phyloP scores from a whole-genome alignment of 495 filamentous ascomycete species.

The Penicillium alfredii region DNA sequence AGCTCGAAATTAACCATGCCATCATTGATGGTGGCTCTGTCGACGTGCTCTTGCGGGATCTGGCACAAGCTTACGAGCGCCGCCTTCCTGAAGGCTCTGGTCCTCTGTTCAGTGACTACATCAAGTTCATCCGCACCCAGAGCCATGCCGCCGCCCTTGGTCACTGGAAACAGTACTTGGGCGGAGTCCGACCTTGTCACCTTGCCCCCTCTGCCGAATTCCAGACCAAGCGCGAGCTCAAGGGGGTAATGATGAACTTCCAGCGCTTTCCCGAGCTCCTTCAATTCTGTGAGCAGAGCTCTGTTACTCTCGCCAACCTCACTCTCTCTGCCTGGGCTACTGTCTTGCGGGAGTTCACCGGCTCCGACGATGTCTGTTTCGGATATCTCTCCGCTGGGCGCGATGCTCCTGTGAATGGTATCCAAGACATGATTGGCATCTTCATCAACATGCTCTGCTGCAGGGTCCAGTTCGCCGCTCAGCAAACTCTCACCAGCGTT shows the following conservation, averaged over 20 bases:
- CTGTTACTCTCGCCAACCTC: conserved; percentile 46
- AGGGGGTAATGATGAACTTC: conserved; percentile 32
- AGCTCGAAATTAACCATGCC: conserved; percentile 54
- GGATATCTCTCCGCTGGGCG: conserved; percentile 48
- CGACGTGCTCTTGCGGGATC: conserved; percentile 35
- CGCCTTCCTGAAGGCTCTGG: conserved; percentile 33
- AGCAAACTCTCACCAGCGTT: conserved; percentile 34
- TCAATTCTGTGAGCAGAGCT: conserved; percentile 40
- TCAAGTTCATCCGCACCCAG: conserved; percentile 39
- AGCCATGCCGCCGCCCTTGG: conserved; percentile 30
- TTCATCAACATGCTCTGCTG: conserved; percentile 56
- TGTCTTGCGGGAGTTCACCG: conserved; percentile 46
- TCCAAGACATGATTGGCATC: conserved; percentile 48
- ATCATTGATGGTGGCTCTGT: conserved; percentile 45
- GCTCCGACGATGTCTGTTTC: conserved; percentile 52
- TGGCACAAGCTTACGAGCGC: conserved; percentile 41
- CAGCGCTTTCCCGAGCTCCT: conserved; percentile 36
- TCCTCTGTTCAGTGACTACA: conserved; percentile 52
- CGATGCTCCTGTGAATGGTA: conserved; percentile 43
- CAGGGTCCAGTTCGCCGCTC: conserved; percentile 34
- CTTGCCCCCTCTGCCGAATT: conserved; percentile 7
- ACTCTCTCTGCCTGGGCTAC: conserved; percentile 54
- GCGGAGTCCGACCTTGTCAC: conserved; percentile 24
- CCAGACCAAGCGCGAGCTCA: conserved; percentile 17
- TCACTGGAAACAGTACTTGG: conserved; percentile 44